phyloP scores from a whole-genome alignment of 208 protist species.

The Willaertia magna region DNA sequence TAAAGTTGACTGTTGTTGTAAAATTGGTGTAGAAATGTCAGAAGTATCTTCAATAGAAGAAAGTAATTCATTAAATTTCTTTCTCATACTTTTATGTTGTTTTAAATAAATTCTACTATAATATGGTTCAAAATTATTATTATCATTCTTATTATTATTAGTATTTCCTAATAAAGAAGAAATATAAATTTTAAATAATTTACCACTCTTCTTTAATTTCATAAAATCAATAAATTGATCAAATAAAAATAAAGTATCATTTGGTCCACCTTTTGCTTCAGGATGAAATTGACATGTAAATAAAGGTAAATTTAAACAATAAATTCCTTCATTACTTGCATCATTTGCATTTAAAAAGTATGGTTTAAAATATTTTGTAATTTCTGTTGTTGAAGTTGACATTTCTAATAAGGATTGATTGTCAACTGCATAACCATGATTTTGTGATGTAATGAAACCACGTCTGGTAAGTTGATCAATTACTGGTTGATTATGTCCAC shows the following conservation, averaged over 20 bases:
- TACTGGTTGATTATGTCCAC: slow-evolving; percentile 95
- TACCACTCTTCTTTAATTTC: slow-evolving; percentile 8
- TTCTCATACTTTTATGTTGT: background rate
- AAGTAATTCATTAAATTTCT: background rate
- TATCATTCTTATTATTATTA: too few species aligned
- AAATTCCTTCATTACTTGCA: slow-evolving; percentile 86
- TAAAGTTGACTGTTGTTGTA: background rate
- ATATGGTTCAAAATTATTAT: background rate
- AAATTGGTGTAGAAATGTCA: background rate
- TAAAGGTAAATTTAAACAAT: slow-evolving; percentile 82
- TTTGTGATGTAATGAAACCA: slow-evolving; percentile 92
- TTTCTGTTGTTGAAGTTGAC: too few species aligned
- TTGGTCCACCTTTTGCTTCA: slow-evolving; percentile 83
- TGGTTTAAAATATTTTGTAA: slow-evolving; percentile 72
- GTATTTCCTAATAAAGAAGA: background rate
- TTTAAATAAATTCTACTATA: background rate
- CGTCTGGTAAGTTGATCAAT: slow-evolving; percentile 56
- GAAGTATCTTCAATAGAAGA: background rate
- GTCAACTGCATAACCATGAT: slow-evolving; percentile 95
- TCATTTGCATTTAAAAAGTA: slow-evolving; percentile 95
- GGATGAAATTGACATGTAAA: slow-evolving; percentile 96
- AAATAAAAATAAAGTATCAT: slow-evolving; percentile 95
- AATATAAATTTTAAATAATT: background rate
- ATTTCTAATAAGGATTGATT: slow-evolving; percentile 60
- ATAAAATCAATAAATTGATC: slow-evolving; percentile 77